A percentile compares a stretch with the other conserved stretches of the same genome.
These are phyloP conservation scores for Trichoderma arundinaceum DNA, from an alignment of 2,329 filamentous ascomycete species.

Conservation along the genomic window DNA sequence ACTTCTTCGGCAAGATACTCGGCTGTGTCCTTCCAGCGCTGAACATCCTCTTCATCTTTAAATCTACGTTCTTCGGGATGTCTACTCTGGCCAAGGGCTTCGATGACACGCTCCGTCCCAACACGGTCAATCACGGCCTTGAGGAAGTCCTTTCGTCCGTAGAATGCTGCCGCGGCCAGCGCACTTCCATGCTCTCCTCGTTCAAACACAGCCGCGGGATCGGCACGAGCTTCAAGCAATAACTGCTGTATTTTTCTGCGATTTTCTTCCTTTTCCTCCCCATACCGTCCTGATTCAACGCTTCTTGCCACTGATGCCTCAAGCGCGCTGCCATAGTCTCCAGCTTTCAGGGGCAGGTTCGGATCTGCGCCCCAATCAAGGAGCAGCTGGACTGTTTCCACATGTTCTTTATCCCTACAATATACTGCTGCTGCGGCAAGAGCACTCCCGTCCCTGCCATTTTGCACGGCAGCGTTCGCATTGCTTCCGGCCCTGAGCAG, in stretches of 20 bases:
- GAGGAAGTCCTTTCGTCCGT: background rate
- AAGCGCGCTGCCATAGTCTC: background rate
- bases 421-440: background rate
- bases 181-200: background rate
- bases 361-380: slow-evolving; percentile 10
- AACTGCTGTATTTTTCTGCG: background rate
- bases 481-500: slow-evolving; percentile 8
- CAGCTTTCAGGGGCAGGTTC: background rate
- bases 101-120: background rate
- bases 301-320: background rate
- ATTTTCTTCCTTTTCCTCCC: background rate
- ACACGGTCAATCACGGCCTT: background rate
- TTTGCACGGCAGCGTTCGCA: background rate
- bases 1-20: slow-evolving; percentile 4
- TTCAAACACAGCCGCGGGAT: background rate
- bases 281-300: background rate
- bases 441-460: background rate
- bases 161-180: slow-evolving; percentile 16
- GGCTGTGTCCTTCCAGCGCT: background rate
- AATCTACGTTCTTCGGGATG: background rate
- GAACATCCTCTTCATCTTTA: rapidly evolving
- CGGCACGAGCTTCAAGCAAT: slow-evolving; percentile 7
- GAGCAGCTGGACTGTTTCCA: background rate
- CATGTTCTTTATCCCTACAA: background rate
- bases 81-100: background rate